Percentiles rank a stretch among this genome's conserved stretches.
These are phyloP conservation scores for Corchorus olitorius DNA, from an alignment of 345 rosid species.

Conservation along the genomic window DNA sequence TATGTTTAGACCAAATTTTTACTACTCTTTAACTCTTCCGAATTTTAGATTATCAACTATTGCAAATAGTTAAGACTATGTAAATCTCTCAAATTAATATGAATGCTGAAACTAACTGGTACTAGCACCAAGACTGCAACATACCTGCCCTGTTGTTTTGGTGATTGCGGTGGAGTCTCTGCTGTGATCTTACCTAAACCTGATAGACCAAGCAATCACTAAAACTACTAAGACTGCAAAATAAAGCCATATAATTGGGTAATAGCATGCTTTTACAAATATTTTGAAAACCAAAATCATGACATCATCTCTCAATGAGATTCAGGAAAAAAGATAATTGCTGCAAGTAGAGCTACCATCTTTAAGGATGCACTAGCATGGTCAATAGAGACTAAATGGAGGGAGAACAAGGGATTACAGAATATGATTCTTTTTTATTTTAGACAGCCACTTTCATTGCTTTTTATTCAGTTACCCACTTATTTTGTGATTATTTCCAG, in stretches of 20 bases:
- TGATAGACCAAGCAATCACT: conserved; percentile 33
- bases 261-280: conserved; percentile 3
- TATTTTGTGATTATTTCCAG: conserved; percentile 10
- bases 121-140: neutral
- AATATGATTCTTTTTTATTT: neutral
- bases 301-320: neutral
- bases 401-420: neutral
- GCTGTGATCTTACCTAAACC: conserved; percentile 76
- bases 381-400: neutral
- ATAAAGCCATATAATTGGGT: neutral
- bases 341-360: neutral
- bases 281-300: conserved; percentile 5
- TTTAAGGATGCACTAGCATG: neutral
- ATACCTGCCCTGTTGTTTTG: conserved; percentile 56
- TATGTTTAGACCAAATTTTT: neutral
- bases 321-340: neutral
- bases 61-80: too few relatives aligned
- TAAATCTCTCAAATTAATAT: too few relatives aligned
- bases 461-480: neutral
- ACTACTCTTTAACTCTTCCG: neutral
- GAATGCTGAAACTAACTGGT: conserved; percentile 3
- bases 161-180: conserved; percentile 67
- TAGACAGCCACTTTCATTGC: neutral
- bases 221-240: conserved; percentile 5
- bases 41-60: neutral